Evolutionary conservation across 352 stramenopile species (phyloP).

Genomic region (Phytophthora ohioensis): DNA sequence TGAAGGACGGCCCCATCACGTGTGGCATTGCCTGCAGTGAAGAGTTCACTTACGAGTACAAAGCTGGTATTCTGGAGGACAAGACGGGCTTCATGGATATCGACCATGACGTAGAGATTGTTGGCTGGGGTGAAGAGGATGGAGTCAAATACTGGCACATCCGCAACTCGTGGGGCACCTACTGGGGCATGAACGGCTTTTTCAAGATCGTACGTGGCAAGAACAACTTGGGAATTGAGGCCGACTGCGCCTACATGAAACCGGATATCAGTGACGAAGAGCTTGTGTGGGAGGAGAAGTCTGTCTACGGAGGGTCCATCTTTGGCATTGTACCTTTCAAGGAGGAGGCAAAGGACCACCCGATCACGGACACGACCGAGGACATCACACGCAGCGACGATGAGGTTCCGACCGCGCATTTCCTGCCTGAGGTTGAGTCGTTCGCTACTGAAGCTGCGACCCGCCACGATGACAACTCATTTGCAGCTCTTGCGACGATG

Average conservation of each 20-base stretch:
- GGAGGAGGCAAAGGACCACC: constrained; percentile 77
- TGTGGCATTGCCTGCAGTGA: constrained; percentile 94
- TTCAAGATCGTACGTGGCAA: constrained; percentile 94
- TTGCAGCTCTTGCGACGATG: constrained; percentile 43
- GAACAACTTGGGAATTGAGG: constrained; percentile 94
- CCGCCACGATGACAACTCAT: constrained; percentile 26
- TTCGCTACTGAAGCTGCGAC: constrained; percentile 20
- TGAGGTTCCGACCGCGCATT: constrained; percentile 22
- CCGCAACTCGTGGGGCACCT: constrained; percentile 95
- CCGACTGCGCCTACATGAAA: constrained; percentile 89
- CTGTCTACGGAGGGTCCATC: constrained; percentile 77
- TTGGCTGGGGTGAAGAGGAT: constrained; percentile 94
- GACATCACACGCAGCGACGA: constrained; percentile 71
- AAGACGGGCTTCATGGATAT: constrained; percentile 90
- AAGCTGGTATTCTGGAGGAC: constrained; percentile 92
- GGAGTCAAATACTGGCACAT: constrained; percentile 97
- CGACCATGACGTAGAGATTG: constrained; percentile 85
- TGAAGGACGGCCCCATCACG: constrained; percentile 90
- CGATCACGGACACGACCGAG: constrained; percentile 90
- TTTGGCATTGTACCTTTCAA: constrained; percentile 84
- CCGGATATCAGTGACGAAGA: constrained; percentile 86
- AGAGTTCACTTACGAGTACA: constrained; percentile 91
- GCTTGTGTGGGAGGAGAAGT: constrained; percentile 83
- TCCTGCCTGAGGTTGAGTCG: constrained; percentile 19
- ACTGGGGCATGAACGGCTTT: constrained; percentile 97